phyloP scores from a whole-genome alignment of 2,329 filamentous ascomycete genomes.

The Ophioceras dolichostomum region DNA sequence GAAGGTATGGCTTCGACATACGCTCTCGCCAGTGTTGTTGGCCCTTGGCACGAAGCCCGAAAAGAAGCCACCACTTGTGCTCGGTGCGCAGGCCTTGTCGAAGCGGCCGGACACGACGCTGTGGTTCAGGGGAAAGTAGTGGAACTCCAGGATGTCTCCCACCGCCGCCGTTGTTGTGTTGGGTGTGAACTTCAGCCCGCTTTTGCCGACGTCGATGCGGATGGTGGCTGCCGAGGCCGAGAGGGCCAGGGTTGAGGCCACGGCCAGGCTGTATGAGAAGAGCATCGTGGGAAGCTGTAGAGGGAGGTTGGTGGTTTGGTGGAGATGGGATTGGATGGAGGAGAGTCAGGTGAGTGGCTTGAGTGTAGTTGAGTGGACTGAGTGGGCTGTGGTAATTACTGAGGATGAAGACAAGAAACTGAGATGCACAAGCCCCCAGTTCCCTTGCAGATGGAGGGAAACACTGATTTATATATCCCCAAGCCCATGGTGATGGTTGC shows the following conservation, averaged over 20 bases:
- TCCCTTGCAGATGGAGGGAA: too few species aligned
- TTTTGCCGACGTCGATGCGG: constrained; percentile 27
- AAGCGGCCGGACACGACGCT: constrained; percentile 35
- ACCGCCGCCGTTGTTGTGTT: constrained; percentile 26
- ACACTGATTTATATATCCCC: too few species aligned
- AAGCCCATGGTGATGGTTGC: too few species aligned
- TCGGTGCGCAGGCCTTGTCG: constrained; percentile 31
- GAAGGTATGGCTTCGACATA: too few species aligned
- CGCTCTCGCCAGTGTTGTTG: constrained; percentile 8
- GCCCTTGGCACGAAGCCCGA: constrained; percentile 29
- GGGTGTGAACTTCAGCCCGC: constrained; percentile 28
- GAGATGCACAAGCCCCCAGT: too few species aligned
- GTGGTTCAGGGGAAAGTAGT: constrained; percentile 37
- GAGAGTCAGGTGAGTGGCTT: too few species aligned
- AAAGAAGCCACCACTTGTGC: constrained; percentile 26
- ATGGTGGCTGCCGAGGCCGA: constrained; percentile 11
- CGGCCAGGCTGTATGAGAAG: constrained; percentile 1
- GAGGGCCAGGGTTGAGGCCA: constrained; percentile 4
- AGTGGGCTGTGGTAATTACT: too few species aligned
- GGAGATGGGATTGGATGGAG: too few species aligned
- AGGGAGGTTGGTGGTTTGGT: too few species aligned
- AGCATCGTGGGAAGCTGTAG: constrained; percentile 2
- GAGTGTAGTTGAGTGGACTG: too few species aligned
- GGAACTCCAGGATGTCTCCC: constrained; percentile 38
- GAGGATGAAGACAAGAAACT: too few species aligned